phyloP scores from a whole-genome alignment of 75 land plant species.

The Cupressus sempervirens region DNA sequence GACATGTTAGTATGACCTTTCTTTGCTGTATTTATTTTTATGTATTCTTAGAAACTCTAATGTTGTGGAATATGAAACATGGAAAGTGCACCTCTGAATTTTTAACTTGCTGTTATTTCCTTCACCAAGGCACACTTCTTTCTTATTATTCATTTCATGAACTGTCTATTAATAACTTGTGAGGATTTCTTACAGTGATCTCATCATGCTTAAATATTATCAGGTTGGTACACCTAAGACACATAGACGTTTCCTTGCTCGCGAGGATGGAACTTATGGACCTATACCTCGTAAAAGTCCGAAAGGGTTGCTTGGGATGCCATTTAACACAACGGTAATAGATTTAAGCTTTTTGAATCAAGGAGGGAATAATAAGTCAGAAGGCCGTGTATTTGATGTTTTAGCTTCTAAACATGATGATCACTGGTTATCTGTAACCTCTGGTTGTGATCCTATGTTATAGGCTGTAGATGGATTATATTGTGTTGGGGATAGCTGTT shows the following conservation, averaged over 20 bases:
- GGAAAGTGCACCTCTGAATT: background rate
- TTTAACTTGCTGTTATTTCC: background rate
- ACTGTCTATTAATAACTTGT: background rate
- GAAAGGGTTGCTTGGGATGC: conserved; percentile 95
- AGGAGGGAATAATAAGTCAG: background rate
- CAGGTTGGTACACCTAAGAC: conserved; percentile 97
- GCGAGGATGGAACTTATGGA: conserved; percentile 93
- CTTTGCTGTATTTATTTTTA: background rate
- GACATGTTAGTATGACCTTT: background rate
- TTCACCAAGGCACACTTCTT: background rate
- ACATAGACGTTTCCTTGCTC: conserved; percentile 86
- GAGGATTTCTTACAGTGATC: background rate
- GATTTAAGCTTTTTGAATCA: background rate
- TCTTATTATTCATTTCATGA: background rate
- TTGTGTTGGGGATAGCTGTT: conserved; percentile 99
- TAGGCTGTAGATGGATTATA: conserved; percentile 87
- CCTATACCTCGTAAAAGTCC: conserved; percentile 87
- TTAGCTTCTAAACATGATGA: background rate
- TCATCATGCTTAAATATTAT: conserved; percentile 9
- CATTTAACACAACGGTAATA: conserved; percentile 95
- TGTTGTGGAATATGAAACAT: background rate
- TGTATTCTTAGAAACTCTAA: background rate
- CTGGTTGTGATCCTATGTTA: conserved; percentile 4
- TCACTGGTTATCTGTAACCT: conserved; percentile 2
- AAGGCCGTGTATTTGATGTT: background rate